Base-by-base conservation (phyloP, 2,329 filamentous ascomycete species). In the Metarhizium humberi region DNA sequence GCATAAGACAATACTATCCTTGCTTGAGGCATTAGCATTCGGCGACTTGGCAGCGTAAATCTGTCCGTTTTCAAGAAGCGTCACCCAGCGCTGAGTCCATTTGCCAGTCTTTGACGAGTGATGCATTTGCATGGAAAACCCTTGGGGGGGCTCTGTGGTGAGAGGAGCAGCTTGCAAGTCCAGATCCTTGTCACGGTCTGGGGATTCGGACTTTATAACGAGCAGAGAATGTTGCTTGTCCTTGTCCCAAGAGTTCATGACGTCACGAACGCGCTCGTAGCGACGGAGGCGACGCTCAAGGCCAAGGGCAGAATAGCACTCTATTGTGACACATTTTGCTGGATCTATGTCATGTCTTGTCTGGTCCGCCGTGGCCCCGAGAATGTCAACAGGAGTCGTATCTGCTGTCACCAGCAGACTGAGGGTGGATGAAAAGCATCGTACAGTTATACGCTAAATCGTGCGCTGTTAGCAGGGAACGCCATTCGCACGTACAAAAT, bases 241-340 rank as follows among this genome's bases (percentile, higher is more conserved):
- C 47, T 79, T 77, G 58, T 95, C 89, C 92, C 92, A 97, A 0
- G 91, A 95, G 68, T 95, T 95, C 79, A 96, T 81, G 25, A 96
- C 82, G 64, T 96, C 90, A 57, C 90, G 83, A 36, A 97, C 80
- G 58, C 83, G 84, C 72, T 97, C 92, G 67, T 96, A 96, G 43
- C 84, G 85, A 45, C 92, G 86, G 30, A 97, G 73, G 1, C 88
- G 87, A 43, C 92, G 84, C 68, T 95, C 88, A 2, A 97, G 77
- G 34, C 90, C 90, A 1, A 94, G 78, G 48, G 84, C 79, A 20
- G 78, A 74, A 67, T 91, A 96, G 20, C 80, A 82, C 69, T 97
- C 92, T 18, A 91, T 71, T 11, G 96, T 69, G n/a, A 94, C 78
- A 53, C 85, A 87, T 13, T 78, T 80, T 11, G 78, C 73, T 0